Conservation (phyloP, 2,329 filamentous ascomycete genomes). For the Dactylellina parvicollis region DNA sequence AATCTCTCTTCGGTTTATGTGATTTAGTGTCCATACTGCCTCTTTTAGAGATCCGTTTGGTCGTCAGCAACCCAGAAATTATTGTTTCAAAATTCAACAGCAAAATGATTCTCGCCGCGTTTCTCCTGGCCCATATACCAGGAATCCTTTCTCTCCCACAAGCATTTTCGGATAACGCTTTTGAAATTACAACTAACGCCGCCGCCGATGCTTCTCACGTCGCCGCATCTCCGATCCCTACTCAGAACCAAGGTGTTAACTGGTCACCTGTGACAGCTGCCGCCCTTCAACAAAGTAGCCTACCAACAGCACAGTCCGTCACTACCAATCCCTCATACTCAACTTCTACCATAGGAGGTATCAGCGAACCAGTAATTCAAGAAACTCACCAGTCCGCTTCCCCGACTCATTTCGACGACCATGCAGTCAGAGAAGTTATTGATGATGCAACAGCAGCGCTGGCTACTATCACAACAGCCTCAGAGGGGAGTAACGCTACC, state of each 20-base stretch:
- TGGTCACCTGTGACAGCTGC: slow-evolving; percentile 21
- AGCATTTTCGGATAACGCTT: slow-evolving; percentile 19
- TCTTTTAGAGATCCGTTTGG: not conserved
- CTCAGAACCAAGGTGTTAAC: slow-evolving; percentile 16
- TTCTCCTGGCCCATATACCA: not conserved
- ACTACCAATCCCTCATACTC: not conserved
- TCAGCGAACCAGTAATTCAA: slow-evolving; percentile 2
- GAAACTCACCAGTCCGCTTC: not conserved
- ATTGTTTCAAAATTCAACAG: slow-evolving; percentile 21
- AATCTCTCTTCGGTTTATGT: too few relatives aligned
- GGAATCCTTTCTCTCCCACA: slow-evolving; percentile 22
- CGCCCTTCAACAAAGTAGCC: not conserved
- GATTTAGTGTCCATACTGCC: not conserved
- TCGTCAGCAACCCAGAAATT: slow-evolving; percentile 26
- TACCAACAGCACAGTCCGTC: not conserved
- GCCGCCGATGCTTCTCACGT: slow-evolving; percentile 17
- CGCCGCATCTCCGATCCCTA: slow-evolving; percentile 3
- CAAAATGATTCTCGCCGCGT: not conserved
- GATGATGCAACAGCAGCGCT: not conserved
- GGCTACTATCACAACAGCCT: not conserved
- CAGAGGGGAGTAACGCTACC: not conserved
- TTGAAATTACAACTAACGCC: slow-evolving; percentile 3
- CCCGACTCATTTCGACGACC: slow-evolving; percentile 11
- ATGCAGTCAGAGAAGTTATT: slow-evolving; percentile 19
- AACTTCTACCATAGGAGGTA: not conserved